Percentiles rank a stretch among this genome's conserved stretches.
phyloP scores from a whole-genome alignment of 1,284 basidiomycete genomes.

The Leccinum fallax region DNA sequence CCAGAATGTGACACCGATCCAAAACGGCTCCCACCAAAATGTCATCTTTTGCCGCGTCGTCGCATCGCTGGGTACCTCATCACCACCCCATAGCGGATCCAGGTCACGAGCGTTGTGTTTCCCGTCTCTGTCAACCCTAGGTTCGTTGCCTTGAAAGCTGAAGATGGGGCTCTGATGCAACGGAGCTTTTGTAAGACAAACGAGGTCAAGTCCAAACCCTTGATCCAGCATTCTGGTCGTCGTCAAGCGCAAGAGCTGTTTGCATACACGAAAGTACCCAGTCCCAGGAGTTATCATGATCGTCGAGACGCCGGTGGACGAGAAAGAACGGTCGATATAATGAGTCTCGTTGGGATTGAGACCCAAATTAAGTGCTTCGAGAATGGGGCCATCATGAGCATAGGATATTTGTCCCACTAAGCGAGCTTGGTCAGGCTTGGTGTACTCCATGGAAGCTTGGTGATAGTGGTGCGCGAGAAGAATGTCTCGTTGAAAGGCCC shows the following conservation, averaged over 20 bases:
- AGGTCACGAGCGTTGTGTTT: constrained; percentile 51
- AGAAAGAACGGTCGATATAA: constrained; percentile 94
- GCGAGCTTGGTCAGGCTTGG: constrained; percentile 57
- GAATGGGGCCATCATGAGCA: constrained; percentile 93
- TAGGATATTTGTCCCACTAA: constrained; percentile 80
- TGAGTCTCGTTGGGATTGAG: constrained; percentile 96
- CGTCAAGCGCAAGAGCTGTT: constrained; percentile 87
- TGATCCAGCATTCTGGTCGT: constrained; percentile 97
- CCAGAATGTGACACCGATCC: constrained; percentile 82
- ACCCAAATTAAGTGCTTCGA: constrained; percentile 93
- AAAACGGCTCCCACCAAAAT: constrained; percentile 88
- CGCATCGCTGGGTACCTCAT: constrained; percentile 45
- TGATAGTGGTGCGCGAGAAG: constrained; percentile 86
- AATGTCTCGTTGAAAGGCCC: constrained; percentile 87
- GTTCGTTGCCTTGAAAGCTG: constrained; percentile 69
- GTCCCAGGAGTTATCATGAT: constrained; percentile 71
- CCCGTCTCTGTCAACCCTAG: constrained; percentile 47
- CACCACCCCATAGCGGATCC: constrained; percentile 85
- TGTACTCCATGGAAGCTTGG: constrained; percentile 51
- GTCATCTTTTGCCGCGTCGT: constrained; percentile 48
- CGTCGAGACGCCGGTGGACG: constrained; percentile 86
- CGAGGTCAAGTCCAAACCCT: constrained; percentile 88
- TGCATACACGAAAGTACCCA: constrained; percentile 92
- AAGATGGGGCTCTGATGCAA: constrained; percentile 91
- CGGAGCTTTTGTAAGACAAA: constrained; percentile 91